Percentiles rank a stretch among this genome's conserved stretches.
phyloP scores from a whole-genome alignment of 1,284 basidiomycete genomes.

The Fomitopsis pinicola region DNA sequence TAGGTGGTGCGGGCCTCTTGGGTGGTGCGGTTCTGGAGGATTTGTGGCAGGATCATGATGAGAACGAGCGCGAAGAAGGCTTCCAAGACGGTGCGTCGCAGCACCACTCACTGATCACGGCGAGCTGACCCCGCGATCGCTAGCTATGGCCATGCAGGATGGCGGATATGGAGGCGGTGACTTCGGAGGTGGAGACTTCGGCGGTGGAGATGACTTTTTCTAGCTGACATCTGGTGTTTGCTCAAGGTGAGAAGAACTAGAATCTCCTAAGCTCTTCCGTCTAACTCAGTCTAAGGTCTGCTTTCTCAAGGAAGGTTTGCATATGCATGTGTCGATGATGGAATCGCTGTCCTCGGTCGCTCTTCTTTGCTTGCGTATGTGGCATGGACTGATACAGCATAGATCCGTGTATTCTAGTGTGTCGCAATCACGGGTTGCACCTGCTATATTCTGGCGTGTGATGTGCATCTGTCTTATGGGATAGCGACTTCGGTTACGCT shows the following conservation, averaged over 20 bases:
- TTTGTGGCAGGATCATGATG: constrained; percentile 43
- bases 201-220: constrained; percentile 1
- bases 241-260: neutral
- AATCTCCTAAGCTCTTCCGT: neutral
- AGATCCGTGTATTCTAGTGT: neutral
- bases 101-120: neutral
- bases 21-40: constrained; percentile 53
- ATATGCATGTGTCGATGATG: neutral
- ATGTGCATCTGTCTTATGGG: too few species aligned
- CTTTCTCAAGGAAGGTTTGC: neutral
- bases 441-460: neutral
- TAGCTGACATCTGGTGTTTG: neutral
- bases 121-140: too few species aligned
- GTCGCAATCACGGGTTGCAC: neutral
- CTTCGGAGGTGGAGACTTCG: neutral
- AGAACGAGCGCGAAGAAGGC: constrained; percentile 26
- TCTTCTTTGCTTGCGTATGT: neutral
- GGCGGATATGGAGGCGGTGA: neutral
- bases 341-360: neutral
- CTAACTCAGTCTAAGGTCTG: neutral
- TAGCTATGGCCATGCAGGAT: neutral
- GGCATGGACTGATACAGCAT: neutral
- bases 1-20: constrained; percentile 55
- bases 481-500: too few species aligned
- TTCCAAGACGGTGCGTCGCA: constrained; percentile 1